A percentile compares a stretch with the other conserved stretches of the same genome.
Conservation (phyloP, 495 filamentous ascomycete genomes). For the Talaromyces trachyspermus region DNA sequence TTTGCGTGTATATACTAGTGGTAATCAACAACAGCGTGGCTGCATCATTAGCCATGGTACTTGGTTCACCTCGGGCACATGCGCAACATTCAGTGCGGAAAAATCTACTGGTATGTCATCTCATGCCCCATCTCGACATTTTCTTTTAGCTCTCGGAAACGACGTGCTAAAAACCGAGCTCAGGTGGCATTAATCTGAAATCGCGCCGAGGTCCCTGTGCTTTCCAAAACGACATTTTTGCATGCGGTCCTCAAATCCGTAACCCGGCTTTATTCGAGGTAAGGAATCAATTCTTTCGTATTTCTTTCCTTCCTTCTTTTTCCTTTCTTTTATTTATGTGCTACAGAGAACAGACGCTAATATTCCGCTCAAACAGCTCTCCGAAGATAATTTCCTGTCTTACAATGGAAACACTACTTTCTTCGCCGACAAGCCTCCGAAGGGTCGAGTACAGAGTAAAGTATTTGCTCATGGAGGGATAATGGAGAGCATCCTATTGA, state of each 20-base stretch:
- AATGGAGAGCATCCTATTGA: constrained; percentile 30
- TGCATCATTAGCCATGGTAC: constrained; percentile 63
- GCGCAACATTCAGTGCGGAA: constrained; percentile 57
- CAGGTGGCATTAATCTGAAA: constrained; percentile 22
- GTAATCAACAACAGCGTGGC: constrained; percentile 37
- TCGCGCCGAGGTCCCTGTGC: constrained; percentile 54
- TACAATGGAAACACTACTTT: constrained; percentile 46
- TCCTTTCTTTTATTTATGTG: too few species aligned
- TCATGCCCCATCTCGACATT: too few species aligned
- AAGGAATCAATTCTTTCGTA: constrained; percentile 13
- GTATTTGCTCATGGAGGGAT: constrained; percentile 23
- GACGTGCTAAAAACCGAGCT: not conserved
- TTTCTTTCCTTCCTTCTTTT: too few species aligned
- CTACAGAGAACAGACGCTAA: too few species aligned
- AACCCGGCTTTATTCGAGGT: constrained; percentile 40
- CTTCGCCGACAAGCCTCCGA: constrained; percentile 51
- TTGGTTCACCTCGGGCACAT: constrained; percentile 64
- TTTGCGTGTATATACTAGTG: constrained; percentile 45
- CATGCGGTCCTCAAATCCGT: constrained; percentile 40
- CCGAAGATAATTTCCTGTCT: constrained; percentile 35
- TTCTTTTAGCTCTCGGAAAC: not conserved
- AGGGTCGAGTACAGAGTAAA: constrained; percentile 35
- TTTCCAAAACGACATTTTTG: constrained; percentile 39
- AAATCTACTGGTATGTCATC: constrained; percentile 31
- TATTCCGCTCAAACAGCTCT: constrained; percentile 13